Base-by-base conservation (phyloP, 2,329 filamentous ascomycete species). In the Botrytis hyacinthi region DNA sequence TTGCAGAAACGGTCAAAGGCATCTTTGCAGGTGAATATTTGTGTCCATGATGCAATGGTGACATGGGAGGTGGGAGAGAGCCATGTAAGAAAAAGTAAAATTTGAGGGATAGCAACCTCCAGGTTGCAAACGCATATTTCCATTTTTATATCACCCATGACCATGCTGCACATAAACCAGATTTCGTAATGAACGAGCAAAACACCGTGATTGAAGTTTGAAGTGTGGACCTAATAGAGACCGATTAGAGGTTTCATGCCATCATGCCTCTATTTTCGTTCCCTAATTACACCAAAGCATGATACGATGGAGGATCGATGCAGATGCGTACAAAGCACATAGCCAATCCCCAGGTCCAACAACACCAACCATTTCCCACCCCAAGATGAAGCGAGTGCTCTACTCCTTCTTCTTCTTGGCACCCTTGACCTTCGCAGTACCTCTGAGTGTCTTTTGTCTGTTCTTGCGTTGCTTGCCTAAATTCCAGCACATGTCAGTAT, bases 391-490 rank as follows among this genome's bases (percentile, higher is more conserved):
- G 74, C 71, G 78, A 80, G 70, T 77, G 84, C 85, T 86, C 88
- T 93, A 94, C 87, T 93, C 93, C 92, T 98, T 97, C 91, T 97
- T 96, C 86, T 92, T 90, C 88, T 91, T 91, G 84, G 91, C 92
- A 85, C 94, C 94, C 93, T 98, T 98, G 89, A 91, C 91, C 94
- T 99, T 99, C 83, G 94, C 95, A 82, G 94, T 97, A 85, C 96
- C 96, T 82, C 96, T 93, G 86, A 98, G 92, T 84, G 95, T 96
- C 94, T 99, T 98, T 87, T 93, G 91, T 86, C 95, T 91, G 93
- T 99, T 99, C 94, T 99, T 99, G 89, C 96, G 93, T 89, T 98
- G 96, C 91, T 99, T 99, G 92, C 95, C 95, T 98, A 87, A 88
- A 81, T 74, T 74, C 35, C 66, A 72, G 73, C 48, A 40, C 35